Evolutionary conservation across 306 rosid genomes (phyloP).

Genomic region (Aeschynomene evenia): DNA sequence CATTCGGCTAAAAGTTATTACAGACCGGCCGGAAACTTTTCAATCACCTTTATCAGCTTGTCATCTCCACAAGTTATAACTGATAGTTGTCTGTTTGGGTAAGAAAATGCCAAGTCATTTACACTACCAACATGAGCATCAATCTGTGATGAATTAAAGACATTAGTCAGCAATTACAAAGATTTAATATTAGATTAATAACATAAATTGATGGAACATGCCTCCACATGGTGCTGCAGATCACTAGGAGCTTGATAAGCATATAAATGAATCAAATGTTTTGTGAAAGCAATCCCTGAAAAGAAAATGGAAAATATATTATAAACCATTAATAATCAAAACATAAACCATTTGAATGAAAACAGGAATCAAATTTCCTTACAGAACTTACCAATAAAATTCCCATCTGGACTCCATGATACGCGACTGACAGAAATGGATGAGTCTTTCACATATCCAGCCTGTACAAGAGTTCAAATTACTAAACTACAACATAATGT

Average conservation of each 20-base stretch:
- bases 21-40: neutral
- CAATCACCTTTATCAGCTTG: constrained; percentile 62
- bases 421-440: constrained; percentile 58
- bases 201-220: constrained; percentile 10
- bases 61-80: constrained; percentile 83
- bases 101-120: constrained; percentile 73
- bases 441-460: constrained; percentile 40
- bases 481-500: neutral
- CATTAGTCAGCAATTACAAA: constrained; percentile 15
- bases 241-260: constrained; percentile 45
- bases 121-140: constrained; percentile 76
- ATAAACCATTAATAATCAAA: constrained; percentile 9
- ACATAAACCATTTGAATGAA: neutral
- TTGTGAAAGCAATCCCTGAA: constrained; percentile 74
- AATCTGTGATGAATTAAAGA: constrained; percentile 38
- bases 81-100: constrained; percentile 49
- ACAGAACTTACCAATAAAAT: constrained; percentile 55
- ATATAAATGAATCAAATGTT: constrained; percentile 73
- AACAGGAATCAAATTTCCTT: neutral
- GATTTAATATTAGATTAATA: neutral
- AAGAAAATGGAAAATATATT: constrained; percentile 12
- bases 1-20: neutral
- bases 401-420: constrained; percentile 75
- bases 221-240: constrained; percentile 56
- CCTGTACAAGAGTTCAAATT: constrained; percentile 44